Base-by-base conservation (phyloP, 2,329 filamentous ascomycete species). In the Paraphoma chrysanthemicola region DNA sequence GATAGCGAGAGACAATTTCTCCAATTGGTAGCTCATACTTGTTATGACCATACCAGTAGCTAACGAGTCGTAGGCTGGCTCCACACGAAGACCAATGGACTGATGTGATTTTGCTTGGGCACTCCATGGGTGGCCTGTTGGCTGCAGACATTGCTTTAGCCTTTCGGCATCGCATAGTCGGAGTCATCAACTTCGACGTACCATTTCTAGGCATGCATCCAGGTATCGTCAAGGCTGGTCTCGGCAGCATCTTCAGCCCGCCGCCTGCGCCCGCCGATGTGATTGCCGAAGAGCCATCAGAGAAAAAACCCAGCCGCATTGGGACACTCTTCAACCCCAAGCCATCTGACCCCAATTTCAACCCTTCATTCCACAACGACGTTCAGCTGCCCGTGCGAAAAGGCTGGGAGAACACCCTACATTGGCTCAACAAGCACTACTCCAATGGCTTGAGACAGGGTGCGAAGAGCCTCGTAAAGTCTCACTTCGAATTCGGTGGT, bases 191-290 rank as follows among this genome's bases (percentile, higher is more conserved):
- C 53, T 89, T 96, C 47, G 93, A 97, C 75, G 90, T 91, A 0
- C 93, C 93, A 0, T 92, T 96, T 56, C 81, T 97, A 6, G 93
- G 93, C 3, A 89, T 97, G 72, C 92, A 97, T 75, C 93, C 92
- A 1, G 91, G 93, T 6, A 90, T 97, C 42, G 86, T 97, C 42
- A 85, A 88, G n/a, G 90, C 90, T 38, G 92, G 93, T 1, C 85
- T 96, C 51, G 85, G 88, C 2, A 94, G 91, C 69, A 82, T 96
- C 10, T 95, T 97, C 75, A 80, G 79, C 36, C 78, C 83, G 28
- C 76, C 67, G 16, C 71, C 72, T 17, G 51, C 62, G 5, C 71
- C 71, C n/a, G 62, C 71, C 14, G 67, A 74, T 30, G 61, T 59
- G 8, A 54, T 63, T 18, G 51, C 54, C n/a, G 62, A 62, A 31